Evolutionary conservation across 78 protist species (phyloP), one percentile per base, ranked within the genome.

Genomic region (Dictyostelium brefeldianum): DNA sequence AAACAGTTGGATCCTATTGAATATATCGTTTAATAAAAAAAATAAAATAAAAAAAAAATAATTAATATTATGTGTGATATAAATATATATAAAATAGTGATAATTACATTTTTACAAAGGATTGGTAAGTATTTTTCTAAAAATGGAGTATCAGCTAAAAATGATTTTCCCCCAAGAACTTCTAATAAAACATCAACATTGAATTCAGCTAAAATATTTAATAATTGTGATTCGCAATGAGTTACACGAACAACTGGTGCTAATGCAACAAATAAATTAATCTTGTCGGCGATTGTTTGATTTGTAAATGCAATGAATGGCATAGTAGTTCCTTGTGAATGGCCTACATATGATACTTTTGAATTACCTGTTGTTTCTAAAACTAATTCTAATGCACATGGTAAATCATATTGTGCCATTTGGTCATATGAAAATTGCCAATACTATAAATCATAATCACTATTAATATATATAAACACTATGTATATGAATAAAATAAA

Each of bases 371-470:
- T 77, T 4, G 31, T 74, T 5, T 82, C 69, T 18, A 85, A 31
- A 2, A 94, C 90, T 67, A 48, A 69, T 22, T 94, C 79, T 25
- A 85, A 22, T 25, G 22, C 67, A 22, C 81, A 80, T 56, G 96
- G 92, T 41, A 94, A 25, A 73, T 94, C 96, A 29, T 85, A 84
- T 80, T 87, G n/a, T 14, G 93, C 93, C 93, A 83, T 80, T 73
- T 87, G 54, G 56, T 89, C 87, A 17, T 48, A 59, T n/a, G 41
- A 18, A 5, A 25, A 78, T 54, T 53, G 64, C 78, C 90, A 79
- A 46, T 31, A 71, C 84, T 94, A 69, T 54, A 15, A 27, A 11
- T 14, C 20, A 36, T 15, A 11, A 18, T 4, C 20, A 71, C 0
- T 18, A 5, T 62, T 41, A n/a, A 64, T 62, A 57, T 10, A 80